Evolutionary conservation across 1,139 yeast species (phyloP).

Genomic region (Taiozyma sp.): DNA sequence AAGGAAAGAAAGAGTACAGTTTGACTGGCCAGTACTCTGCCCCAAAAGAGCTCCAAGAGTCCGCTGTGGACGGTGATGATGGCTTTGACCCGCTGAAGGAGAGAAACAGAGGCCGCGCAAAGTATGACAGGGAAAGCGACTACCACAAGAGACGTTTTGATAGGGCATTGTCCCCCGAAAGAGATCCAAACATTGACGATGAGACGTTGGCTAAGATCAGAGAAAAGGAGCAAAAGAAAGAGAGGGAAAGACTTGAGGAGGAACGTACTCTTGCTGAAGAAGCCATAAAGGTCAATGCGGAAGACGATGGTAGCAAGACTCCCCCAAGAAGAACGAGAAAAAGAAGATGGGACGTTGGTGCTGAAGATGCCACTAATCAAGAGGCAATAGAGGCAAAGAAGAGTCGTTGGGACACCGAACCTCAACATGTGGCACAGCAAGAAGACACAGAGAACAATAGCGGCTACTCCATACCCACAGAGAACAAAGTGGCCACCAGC

Average conservation of each 20-base stretch:
- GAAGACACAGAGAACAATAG: conserved; percentile 22
- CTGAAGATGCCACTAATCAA: conserved; percentile 3
- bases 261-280: not conserved
- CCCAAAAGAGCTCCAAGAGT: conserved; percentile 26
- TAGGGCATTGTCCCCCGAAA: conserved; percentile 27
- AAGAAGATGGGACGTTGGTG: conserved; percentile 30
- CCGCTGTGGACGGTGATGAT: conserved; percentile 14
- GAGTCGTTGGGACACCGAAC: conserved; percentile 21
- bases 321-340: conserved; percentile 25
- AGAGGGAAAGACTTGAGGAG: conserved; percentile 15
- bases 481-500: conserved; percentile 20
- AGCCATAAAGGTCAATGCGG: conserved; percentile 1
- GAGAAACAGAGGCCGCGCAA: conserved; percentile 26
- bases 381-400: conserved; percentile 23
- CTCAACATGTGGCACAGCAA: not conserved
- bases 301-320: conserved; percentile 19
- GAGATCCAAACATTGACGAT: conserved; percentile 21
- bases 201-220: conserved; percentile 17
- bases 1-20: conserved; percentile 7
- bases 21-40: conserved; percentile 30
- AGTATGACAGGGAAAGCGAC: conserved; percentile 32
- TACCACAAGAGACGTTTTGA: conserved; percentile 38
- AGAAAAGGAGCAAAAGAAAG: conserved; percentile 24
- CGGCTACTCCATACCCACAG: conserved; percentile 29
- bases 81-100: conserved; percentile 32